These are phyloP conservation scores for Lactifluus hygrophoroides DNA, from an alignment of 768 basidiomycete species.

Conservation along the genomic window DNA sequence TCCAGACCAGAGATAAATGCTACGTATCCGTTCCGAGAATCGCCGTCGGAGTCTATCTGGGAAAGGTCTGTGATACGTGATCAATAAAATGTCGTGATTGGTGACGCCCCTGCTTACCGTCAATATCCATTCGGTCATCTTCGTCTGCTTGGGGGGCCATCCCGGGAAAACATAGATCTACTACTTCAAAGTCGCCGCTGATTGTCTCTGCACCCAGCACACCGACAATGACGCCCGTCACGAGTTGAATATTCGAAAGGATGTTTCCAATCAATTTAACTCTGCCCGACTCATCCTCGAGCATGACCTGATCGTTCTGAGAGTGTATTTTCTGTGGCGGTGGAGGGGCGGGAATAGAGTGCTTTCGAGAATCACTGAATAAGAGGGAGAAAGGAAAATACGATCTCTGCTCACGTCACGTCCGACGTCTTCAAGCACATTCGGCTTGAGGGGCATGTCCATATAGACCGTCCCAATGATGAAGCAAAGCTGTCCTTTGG, in stretches of 20 bases:
- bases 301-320: slow-evolving; percentile 67
- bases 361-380: slow-evolving; percentile 31
- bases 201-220: slow-evolving; percentile 86
- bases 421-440: slow-evolving; percentile 92
- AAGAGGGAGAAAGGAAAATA: neutral
- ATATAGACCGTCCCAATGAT: slow-evolving; percentile 94
- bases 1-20: slow-evolving; percentile 82
- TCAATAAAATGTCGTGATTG: slow-evolving; percentile 5
- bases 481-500: slow-evolving; percentile 79
- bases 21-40: slow-evolving; percentile 53
- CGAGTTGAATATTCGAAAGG: slow-evolving; percentile 52
- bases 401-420: slow-evolving; percentile 63
- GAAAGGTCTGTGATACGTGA: slow-evolving; percentile 2
- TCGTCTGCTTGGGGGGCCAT: slow-evolving; percentile 54
- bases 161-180: slow-evolving; percentile 80
- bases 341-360: slow-evolving; percentile 81
- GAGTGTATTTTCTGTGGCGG: slow-evolving; percentile 69
- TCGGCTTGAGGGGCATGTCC: slow-evolving; percentile 98
- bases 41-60: neutral
- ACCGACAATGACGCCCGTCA: slow-evolving; percentile 88
- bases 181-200: slow-evolving; percentile 87
- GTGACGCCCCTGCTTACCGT: slow-evolving; percentile 37
- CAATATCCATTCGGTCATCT: slow-evolving; percentile 55
- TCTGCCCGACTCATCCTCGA: slow-evolving; percentile 95
- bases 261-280: slow-evolving; percentile 77